A percentile compares a stretch with the other conserved stretches of the same genome.
phyloP scores from a whole-genome alignment of 2,329 filamentous ascomycete species.

The Westerdykella sp. region DNA sequence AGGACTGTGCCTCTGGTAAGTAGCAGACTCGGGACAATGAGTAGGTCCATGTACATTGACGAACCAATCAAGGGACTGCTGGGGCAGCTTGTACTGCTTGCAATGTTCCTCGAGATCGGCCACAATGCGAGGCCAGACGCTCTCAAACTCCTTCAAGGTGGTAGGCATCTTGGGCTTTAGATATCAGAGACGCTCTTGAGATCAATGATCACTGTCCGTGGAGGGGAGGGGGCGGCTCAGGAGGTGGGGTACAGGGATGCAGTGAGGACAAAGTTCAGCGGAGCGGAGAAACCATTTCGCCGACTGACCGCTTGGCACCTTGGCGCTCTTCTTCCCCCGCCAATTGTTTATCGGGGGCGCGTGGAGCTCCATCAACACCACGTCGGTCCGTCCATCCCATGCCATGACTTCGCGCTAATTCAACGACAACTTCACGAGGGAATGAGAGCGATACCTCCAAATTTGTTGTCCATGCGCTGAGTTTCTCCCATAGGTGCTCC shows the following conservation, averaged over 20 bases:
- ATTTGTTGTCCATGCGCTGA: too few species aligned
- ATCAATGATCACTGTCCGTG: constrained; percentile 4
- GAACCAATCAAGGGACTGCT: constrained; percentile 79
- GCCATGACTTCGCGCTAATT: too few species aligned
- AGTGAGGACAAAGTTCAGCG: constrained; percentile 10
- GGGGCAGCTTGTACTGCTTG: constrained; percentile 73
- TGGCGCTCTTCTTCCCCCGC: too few species aligned
- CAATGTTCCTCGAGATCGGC: constrained; percentile 75
- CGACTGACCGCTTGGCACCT: constrained; percentile 3
- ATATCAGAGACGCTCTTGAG: neutral
- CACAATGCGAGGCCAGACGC: constrained; percentile 79
- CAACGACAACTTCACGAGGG: too few species aligned
- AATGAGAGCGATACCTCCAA: too few species aligned
- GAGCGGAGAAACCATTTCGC: constrained; percentile 12
- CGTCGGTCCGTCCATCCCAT: too few species aligned
- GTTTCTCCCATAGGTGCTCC: neutral
- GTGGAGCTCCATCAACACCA: neutral
- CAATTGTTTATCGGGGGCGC: neutral
- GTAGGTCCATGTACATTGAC: constrained; percentile 54
- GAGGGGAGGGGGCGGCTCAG: constrained; percentile 7
- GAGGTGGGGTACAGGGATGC: constrained; percentile 11
- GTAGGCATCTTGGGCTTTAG: constrained; percentile 53
- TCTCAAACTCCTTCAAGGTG: constrained; percentile 80
- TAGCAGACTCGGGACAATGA: constrained; percentile 1
- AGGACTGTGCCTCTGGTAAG: constrained; percentile 50